A percentile compares a stretch with the other conserved stretches of the same genome.
Conservation (phyloP, 2,329 filamentous ascomycete genomes). For the Beauveria asiatica region DNA sequence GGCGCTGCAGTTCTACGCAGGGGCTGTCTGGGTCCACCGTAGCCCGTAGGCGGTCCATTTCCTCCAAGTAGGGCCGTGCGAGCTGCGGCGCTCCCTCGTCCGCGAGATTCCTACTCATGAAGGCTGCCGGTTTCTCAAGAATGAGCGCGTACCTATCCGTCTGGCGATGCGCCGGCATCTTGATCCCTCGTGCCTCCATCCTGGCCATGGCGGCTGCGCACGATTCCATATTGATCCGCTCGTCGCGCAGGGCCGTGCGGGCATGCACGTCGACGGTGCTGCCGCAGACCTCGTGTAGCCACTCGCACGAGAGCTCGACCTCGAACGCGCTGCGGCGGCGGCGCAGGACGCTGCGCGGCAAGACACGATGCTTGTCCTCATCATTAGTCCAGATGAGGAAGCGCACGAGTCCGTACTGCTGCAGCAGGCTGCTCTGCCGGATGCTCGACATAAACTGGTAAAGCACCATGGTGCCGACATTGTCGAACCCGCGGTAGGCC, state of each 20-base stretch:
- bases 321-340: conserved; percentile 52
- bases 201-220: conserved; percentile 28
- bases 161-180: conserved; percentile 37
- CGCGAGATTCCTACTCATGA: conserved; percentile 21
- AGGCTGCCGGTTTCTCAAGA: conserved; percentile 14
- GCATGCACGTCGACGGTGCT: conserved; percentile 23
- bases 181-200: conserved; percentile 38
- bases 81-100: conserved; percentile 21
- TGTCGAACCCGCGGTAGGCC: conserved; percentile 42
- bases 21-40: conserved; percentile 9
- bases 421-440: conserved; percentile 51
- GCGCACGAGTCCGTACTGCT: conserved; percentile 69
- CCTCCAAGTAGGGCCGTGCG: conserved; percentile 33
- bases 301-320: conserved; percentile 52
- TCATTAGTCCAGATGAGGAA: conserved; percentile 66
- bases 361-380: conserved; percentile 45
- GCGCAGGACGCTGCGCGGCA: conserved; percentile 51
- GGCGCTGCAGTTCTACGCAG: conserved; percentile 12
- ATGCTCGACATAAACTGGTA: conserved; percentile 55
- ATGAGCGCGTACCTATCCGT: conserved; percentile 21
- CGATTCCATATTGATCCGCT: conserved; percentile 39
- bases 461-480: conserved; percentile 48
- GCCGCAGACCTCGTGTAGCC: conserved; percentile 49
- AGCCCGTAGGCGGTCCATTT: conserved; percentile 29
- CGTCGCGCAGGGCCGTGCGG: conserved; percentile 33